Evolutionary conservation across 768 basidiomycete species (phyloP), one percentile per base, ranked within the genome.

Genomic region (Pleurotus cornucopiae): DNA sequence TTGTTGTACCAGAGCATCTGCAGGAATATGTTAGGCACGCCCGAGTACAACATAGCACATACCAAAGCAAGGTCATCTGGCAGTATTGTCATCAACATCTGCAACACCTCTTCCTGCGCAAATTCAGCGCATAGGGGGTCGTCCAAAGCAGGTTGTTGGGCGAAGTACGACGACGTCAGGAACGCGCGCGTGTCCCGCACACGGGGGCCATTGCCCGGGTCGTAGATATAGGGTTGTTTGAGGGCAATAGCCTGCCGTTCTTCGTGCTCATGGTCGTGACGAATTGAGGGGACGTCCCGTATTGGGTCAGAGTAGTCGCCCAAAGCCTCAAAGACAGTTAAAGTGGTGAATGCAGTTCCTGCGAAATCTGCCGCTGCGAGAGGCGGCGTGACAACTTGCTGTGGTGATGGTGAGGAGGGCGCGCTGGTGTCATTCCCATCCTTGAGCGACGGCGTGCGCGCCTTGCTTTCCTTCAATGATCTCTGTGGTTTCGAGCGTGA

Each of bases 1-100:
- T 90, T 90, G 74, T 93, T 93, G 64, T 92, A 91, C 89, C 89
- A 92, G 11, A 91, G 62, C 7, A 88, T 83, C 89, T 89, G 58
- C 49, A 6, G 54, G 34, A 23, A 30, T 37, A 6, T 51, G 41
- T 14, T 52, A 40, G 25, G 25, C 5, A 56, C 46, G 55, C 34
- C 6, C n/a, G 49, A 5, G 11, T 23, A 20, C 44, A 40, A 18
- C n/a, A 52, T 21, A 46, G 18, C 12, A 71, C 84, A 46, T 61
- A 91, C 90, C 60, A 86, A 63, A 0, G 91, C 88, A 3, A 75
- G 78, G 59, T 92, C 90, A 58, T 85, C 81, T 0, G 91, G 86
- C 1, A 92, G 69, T 6, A 88, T 77, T 0, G 82, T 84, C 57
- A 69, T 72, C 23, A 92, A 65, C 87, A 91, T 91, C 64, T 89